A percentile compares a stretch with the other conserved stretches of the same genome.
phyloP scores from a whole-genome alignment of 768 basidiomycete species.

The Suillus bovinus region DNA sequence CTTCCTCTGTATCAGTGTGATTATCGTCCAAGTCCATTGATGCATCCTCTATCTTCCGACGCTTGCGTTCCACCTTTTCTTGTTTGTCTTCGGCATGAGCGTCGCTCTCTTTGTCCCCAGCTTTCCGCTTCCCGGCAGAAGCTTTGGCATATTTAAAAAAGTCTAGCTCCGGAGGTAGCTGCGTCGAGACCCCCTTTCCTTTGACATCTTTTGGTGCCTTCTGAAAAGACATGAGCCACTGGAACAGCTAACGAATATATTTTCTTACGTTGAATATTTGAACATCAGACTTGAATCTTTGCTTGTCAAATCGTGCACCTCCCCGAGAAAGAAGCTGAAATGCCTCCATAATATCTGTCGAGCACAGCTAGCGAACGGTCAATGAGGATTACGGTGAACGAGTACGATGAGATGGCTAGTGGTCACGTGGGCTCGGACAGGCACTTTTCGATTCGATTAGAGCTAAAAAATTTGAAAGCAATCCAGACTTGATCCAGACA shows the following conservation, averaged over 20 bases:
- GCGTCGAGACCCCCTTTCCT: slow-evolving; percentile 29
- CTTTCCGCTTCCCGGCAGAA: slow-evolving; percentile 54
- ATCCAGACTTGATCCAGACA: background rate
- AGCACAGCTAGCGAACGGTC: background rate
- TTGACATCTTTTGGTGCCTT: slow-evolving; percentile 24
- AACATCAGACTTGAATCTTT: slow-evolving; percentile 67
- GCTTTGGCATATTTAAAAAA: slow-evolving; percentile 87
- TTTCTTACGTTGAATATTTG: slow-evolving; percentile 63
- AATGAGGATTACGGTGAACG: background rate
- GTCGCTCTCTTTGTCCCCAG: slow-evolving; percentile 18
- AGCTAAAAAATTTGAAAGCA: background rate
- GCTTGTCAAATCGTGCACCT: slow-evolving; percentile 80
- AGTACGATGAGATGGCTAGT: background rate
- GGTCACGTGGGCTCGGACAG: background rate
- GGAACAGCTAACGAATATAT: background rate
- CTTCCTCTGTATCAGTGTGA: slow-evolving; percentile 24
- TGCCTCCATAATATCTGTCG: slow-evolving; percentile 60
- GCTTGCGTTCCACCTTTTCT: slow-evolving; percentile 25
- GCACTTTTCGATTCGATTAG: background rate
- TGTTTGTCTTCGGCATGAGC: slow-evolving; percentile 14
- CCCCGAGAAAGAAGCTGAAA: slow-evolving; percentile 91
- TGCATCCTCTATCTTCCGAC: slow-evolving; percentile 27
- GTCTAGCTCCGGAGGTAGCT: slow-evolving; percentile 78
- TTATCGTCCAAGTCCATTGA: slow-evolving; percentile 23
- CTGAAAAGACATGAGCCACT: slow-evolving; percentile 20